A percentile compares a stretch with the other conserved stretches of the same genome.
Conservation (phyloP, 495 filamentous ascomycete species). For the Pyrenula aspistea region DNA sequence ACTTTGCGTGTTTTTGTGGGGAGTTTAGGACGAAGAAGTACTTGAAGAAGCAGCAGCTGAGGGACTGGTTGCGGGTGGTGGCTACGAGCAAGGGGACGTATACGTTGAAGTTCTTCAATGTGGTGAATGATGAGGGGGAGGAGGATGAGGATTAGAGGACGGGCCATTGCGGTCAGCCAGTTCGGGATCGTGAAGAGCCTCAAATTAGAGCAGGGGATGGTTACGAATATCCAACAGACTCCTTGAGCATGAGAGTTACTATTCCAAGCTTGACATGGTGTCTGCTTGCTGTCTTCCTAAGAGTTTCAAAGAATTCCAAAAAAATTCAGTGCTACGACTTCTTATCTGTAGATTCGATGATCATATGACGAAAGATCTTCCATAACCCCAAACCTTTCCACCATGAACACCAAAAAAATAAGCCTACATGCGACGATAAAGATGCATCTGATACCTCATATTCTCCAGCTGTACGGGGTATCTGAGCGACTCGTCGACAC, state of each 20-base stretch:
- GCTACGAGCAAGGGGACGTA: constrained; percentile 94
- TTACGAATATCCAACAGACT: too few species aligned
- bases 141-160: constrained; percentile 88
- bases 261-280: too few species aligned
- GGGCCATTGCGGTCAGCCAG: background rate
- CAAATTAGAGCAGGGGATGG: too few species aligned
- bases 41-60: constrained; percentile 99
- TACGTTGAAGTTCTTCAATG: constrained; percentile 99
- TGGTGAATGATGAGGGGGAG: constrained; percentile 91
- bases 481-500: constrained; percentile 48
- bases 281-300: too few species aligned
- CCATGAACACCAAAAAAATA: too few species aligned
- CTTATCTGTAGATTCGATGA: too few species aligned
- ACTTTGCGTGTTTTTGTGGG: background rate
- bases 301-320: too few species aligned
- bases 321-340: background rate
- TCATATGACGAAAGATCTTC: too few species aligned
- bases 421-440: constrained; percentile 45
- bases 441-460: constrained; percentile 86
- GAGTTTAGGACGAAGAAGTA: constrained; percentile 91
- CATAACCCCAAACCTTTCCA: too few species aligned
- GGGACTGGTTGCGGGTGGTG: constrained; percentile 98
- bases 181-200: too few species aligned
- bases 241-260: too few species aligned
- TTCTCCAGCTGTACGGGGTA: constrained; percentile 86